These are phyloP conservation scores for Solanum hybrid DNA, from an alignment of 305 asterid species.

Conservation along the genomic window DNA sequence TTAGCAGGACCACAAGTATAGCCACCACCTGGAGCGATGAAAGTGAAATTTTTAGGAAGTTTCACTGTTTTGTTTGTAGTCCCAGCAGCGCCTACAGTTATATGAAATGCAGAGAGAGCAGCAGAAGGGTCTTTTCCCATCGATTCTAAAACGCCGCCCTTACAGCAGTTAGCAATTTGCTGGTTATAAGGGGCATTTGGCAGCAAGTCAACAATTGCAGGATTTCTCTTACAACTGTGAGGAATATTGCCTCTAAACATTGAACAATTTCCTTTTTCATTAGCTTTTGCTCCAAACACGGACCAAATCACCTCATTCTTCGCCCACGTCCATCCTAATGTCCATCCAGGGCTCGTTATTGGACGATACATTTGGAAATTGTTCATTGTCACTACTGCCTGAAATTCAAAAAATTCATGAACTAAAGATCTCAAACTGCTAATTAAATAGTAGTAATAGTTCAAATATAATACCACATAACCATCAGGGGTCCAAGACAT, in stretches of 20 bases:
- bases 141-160: constrained; percentile 3
- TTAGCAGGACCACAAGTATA: constrained; percentile 12
- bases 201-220: constrained; percentile 8
- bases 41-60: constrained; percentile 19
- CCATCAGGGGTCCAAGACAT: constrained; percentile 57
- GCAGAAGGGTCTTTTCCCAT: constrained; percentile 1
- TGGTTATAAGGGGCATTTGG: constrained; percentile 13
- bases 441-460: too few species aligned
- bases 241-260: constrained; percentile 7
- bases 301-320: constrained; percentile 14
- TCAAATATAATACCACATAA: constrained; percentile 32
- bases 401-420: neutral
- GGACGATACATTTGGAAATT: constrained; percentile 20
- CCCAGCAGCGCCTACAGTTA: constrained; percentile 11
- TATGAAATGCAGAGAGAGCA: constrained; percentile 10
- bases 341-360: constrained; percentile 12
- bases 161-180: constrained; percentile 16
- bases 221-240: constrained; percentile 7
- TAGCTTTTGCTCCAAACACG: constrained; percentile 11
- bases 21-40: constrained; percentile 6
- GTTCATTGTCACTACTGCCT: constrained; percentile 14
- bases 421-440: neutral
- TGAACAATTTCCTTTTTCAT: constrained; percentile 15
- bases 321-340: constrained; percentile 20
- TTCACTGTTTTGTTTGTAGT: constrained; percentile 2